Conservation (phyloP, 1,139 yeast species). For the Pichia sp. region DNA sequence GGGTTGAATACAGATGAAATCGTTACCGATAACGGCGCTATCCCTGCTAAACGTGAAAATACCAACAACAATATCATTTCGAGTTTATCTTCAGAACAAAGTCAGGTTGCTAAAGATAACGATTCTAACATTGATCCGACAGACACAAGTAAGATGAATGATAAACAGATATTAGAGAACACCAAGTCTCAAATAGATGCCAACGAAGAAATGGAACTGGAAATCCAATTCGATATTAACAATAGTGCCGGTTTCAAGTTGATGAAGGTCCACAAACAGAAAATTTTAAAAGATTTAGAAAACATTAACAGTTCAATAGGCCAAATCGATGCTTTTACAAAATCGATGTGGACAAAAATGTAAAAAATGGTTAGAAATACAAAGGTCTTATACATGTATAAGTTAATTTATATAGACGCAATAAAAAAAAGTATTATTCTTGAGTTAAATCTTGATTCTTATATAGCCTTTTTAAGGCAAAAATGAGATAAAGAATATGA, state of each 20-base stretch:
- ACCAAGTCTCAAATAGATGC: constrained; percentile 10
- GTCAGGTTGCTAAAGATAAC: neutral
- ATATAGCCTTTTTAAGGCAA: too few relatives aligned
- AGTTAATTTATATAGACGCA: too few relatives aligned
- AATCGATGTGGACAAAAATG: constrained; percentile 29
- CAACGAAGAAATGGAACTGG: constrained; percentile 27
- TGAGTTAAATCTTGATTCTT: too few relatives aligned
- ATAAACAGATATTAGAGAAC: neutral
- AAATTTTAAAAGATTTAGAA: constrained; percentile 40
- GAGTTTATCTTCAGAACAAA: constrained; percentile 2
- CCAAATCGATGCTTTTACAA: constrained; percentile 28
- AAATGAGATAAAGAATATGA: too few relatives aligned
- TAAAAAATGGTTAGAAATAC: neutral
- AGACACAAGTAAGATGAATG: neutral
- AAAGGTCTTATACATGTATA: too few relatives aligned
- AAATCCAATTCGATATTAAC: constrained; percentile 35
- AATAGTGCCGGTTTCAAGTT: constrained; percentile 42
- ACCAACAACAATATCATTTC: too few relatives aligned
- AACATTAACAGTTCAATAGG: constrained; percentile 37
- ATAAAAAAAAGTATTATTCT: too few relatives aligned
- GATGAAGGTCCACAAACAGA: constrained; percentile 39
- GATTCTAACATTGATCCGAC: neutral
- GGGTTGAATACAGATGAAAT: neutral
- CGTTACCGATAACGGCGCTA: neutral
- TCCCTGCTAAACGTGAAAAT: too few relatives aligned